Evolutionary conservation across 83 land plant species (phyloP), one percentile per base, ranked within the genome.

Genomic region (Picea engelmannii): DNA sequence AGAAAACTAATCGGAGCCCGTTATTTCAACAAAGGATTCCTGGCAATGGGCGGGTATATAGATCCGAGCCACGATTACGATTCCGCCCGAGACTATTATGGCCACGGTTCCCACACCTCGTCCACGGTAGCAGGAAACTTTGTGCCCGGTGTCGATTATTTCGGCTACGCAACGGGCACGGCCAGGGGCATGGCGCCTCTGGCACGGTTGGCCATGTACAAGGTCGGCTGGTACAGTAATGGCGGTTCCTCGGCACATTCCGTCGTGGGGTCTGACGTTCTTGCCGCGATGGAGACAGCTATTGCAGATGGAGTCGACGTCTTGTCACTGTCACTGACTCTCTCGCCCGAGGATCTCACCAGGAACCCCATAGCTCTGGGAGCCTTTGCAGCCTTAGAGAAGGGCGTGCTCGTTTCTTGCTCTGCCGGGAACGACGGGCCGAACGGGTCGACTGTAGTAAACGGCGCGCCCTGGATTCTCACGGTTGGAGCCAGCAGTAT

Each of bases 141-240:
- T 13, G 70, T 27, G 3, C 2, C 5, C 1, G 16, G 12, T 23
- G 70, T 25, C 5, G 5, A 25, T 25, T 66, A 24, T 25, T 24
- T 66, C 1, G 38, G 70, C 0, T 66, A 66, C 16, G 70, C 58
- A 52, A 52, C 62, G 23, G 89, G 89, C 12, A 73, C 67, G 1
- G 89, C 89, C 1, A 23, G 25, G 12, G 89, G 86, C n/a, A 59
- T 87, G 76, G 89, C 84, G 11, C 78, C 79, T 6, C 21, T 4
- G 15, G 89, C 82, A 4, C 73, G 86, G 25, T 4, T 87, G 0
- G 89, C 89, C 25, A 81, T 84, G 81, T 87, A 87, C 84, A 87
- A 87, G 63, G 81, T 78, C 9, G 15, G 42, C 24, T 86, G 81
- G 66, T 64, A 16, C 35, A 61, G 0, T 38, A 70, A 76, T 42